Base-by-base conservation (phyloP, 352 stramenopile genomes). In the Pythium grandisporangium region DNA sequence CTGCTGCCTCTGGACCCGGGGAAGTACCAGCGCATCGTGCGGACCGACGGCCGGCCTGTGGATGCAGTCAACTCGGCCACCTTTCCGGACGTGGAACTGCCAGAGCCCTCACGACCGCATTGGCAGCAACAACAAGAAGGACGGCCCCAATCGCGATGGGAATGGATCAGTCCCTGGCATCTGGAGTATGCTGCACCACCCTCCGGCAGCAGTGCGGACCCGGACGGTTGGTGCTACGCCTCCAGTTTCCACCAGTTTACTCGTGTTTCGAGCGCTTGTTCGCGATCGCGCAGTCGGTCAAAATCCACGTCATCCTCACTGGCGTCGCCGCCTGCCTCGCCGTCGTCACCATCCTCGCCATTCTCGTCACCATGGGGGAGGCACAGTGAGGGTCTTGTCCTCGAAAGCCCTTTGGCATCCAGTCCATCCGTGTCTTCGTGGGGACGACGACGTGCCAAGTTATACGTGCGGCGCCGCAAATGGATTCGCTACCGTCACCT, bases 101-200 rank as follows among this genome's bases (percentile, higher is more conserved):
- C 73, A 2, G 57, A 72, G 0, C n/a, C n/a, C n/a, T n/a, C n/a
- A n/a, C n/a, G n/a, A n/a, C n/a, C n/a, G n/a, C n/a, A n/a, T n/a
- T n/a, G n/a, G n/a, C n/a, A n/a, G n/a, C n/a, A n/a, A n/a, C n/a
- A n/a, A n/a, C n/a, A n/a, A n/a, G n/a, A n/a, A n/a, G n/a, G n/a
- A n/a, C n/a, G n/a, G n/a, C n/a, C n/a, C n/a, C n/a, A n/a, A n/a
- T n/a, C n/a, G n/a, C n/a, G 61, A 6, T 84, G 75, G 75, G 70
- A 84, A 30, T 88, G 75, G 75, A 63, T 68, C 20, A 82, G 67
- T 69, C 75, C 75, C 8, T 88, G 75, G 75, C 69, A 84, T 38
- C 50, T 88, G 5, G 66, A 84, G 45, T 51, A 51, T n/a, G n/a
- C n/a, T n/a, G n/a, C n/a, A 13, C 45, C 40, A 6, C 11, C 23